Conservation (phyloP, 1,284 basidiomycete species). For the Boletus semigastroideus region DNA sequence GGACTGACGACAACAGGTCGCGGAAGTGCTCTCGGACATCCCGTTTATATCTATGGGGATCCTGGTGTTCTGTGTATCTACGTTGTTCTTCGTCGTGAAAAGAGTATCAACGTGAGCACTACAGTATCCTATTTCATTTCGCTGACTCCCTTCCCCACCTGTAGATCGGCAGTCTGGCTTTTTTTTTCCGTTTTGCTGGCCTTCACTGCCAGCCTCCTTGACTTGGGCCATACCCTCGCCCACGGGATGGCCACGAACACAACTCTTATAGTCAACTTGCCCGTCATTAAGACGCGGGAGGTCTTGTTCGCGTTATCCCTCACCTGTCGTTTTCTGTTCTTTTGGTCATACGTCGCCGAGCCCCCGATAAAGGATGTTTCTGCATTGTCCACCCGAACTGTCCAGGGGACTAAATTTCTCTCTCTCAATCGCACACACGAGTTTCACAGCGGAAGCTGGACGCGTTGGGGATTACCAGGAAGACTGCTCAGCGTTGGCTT, state of each 20-base stretch:
- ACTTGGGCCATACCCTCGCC: slow-evolving; percentile 57
- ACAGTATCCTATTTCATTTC: background rate
- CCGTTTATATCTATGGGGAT: slow-evolving; percentile 68
- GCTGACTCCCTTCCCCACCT: slow-evolving; percentile 4
- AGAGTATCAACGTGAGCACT: slow-evolving; percentile 55
- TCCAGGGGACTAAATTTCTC: slow-evolving; percentile 20
- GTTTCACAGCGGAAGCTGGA: slow-evolving; percentile 61
- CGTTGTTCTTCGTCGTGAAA: slow-evolving; percentile 58
- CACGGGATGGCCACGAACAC: slow-evolving; percentile 34
- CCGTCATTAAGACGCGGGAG: slow-evolving; percentile 56
- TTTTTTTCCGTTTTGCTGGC: slow-evolving; percentile 56
- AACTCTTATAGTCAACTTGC: slow-evolving; percentile 25
- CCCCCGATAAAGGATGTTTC: slow-evolving; percentile 48
- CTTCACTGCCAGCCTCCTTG: slow-evolving; percentile 64
- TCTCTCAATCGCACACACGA: slow-evolving; percentile 16
- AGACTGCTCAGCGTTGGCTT: slow-evolving; percentile 51
- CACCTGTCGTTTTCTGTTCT: slow-evolving; percentile 62
- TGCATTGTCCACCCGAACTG: slow-evolving; percentile 13
- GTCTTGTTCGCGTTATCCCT: slow-evolving; percentile 55
- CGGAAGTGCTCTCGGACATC: slow-evolving; percentile 61
- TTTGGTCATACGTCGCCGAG: slow-evolving; percentile 63
- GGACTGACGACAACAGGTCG: slow-evolving; percentile 44
- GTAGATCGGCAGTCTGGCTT: slow-evolving; percentile 52
- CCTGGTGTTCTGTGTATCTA: slow-evolving; percentile 61
- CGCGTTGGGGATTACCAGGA: slow-evolving; percentile 58